Evolutionary conservation across 805 yeast genomes (phyloP).

Genomic region (Nakazawaea ishiwadae): DNA sequence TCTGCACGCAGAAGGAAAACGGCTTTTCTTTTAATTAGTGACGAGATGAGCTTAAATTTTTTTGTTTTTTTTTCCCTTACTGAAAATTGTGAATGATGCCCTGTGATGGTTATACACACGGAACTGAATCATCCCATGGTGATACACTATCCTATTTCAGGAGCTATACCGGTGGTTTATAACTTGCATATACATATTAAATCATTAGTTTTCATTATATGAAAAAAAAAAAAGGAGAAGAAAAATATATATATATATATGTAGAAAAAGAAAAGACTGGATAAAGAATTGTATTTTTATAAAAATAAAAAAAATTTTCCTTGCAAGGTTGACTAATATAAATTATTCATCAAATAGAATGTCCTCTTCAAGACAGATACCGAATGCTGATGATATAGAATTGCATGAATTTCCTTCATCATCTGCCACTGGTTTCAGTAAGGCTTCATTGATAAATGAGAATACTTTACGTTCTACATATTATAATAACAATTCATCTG

Average conservation of each 20-base stretch:
- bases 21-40: too few species aligned
- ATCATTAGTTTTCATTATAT: not conserved
- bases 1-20: too few species aligned
- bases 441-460: not conserved
- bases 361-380: not conserved
- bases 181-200: not conserved
- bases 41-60: too few species aligned
- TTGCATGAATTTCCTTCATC: not conserved
- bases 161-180: not conserved
- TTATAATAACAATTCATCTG: not conserved
- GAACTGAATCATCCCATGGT: too few species aligned
- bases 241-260: too few species aligned
- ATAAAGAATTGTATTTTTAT: not conserved
- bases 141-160: too few species aligned
- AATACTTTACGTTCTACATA: conserved; percentile 4
- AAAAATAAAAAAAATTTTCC: too few species aligned
- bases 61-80: not conserved
- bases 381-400: not conserved
- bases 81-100: not conserved
- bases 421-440: conserved; percentile 6
- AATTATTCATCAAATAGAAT: not conserved
- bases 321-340: not conserved
- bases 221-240: too few species aligned
- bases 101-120: too few species aligned
- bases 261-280: too few species aligned